Evolutionary conservation across 768 basidiomycete genomes (phyloP), one percentile per base, ranked within the genome.

Genomic region (Lactarius tabidus): DNA sequence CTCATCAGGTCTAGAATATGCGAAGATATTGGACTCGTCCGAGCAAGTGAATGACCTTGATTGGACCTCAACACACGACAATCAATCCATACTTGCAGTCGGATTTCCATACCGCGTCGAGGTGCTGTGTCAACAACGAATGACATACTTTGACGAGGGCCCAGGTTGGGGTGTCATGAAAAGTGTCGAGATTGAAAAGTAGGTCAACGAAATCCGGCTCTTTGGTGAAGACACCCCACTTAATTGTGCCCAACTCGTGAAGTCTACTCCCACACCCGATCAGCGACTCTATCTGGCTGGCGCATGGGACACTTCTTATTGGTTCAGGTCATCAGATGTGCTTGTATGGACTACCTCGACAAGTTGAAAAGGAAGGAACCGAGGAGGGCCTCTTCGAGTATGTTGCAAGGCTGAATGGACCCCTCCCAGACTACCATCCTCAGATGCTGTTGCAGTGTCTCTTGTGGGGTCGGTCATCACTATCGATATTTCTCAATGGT

Each of bases 361-460:
- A 64, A 51, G 62, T 64, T 10, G 64, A 65, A 71, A 29, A 68
- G 59, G 57, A 67, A 48, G 62, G 70, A 57, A 65, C 70, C 5
- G 70, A 75, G 9, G 79, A 81, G 69, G 85, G 85, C 68, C 78
- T 96, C 18, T 91, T 96, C 63, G 90, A 93, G 70, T 81, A 90
- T 71, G 91, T 95, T 39, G 91, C 90, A 6, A 77, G 86, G 63
- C 81, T 85, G 57, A 95, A 95, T 73, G 93, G 93, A 0, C 95
- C 96, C 4, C 76, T 98, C 39, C 84, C 86, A 20, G 92, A 97
- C 74, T 95, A 92, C 74, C 93, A 98, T 76, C 95, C 96, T 4
- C 93, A 95, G 72, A 89, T 96, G 82, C 74, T 98, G 20, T 77
- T 95, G 15, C 95, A 98, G 72, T 96, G 93, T 72, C 79, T 98